Evolutionary conservation across 805 yeast genomes (phyloP), one percentile per base, ranked within the genome.

Genomic region (Blastobotrys peoriensis): DNA sequence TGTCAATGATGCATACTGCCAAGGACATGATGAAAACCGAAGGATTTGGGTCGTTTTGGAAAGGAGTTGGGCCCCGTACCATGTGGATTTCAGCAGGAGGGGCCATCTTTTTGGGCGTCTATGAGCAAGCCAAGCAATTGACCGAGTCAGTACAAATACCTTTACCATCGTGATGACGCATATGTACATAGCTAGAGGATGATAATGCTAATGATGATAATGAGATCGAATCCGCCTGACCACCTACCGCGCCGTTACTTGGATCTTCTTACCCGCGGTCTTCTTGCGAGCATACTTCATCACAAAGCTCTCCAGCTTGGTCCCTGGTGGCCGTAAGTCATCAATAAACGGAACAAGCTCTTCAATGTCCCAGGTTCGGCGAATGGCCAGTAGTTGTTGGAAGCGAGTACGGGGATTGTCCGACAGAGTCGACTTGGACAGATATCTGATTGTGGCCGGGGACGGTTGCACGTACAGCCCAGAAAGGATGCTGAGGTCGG

Each of bases 31-130:
- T 72, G n/a, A 60, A 58, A 17, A 88, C 84, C 45, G 96, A 88
- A 60, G 97, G 97, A 0, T 66, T 69, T 34, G 53, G 60, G 5
- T 87, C 83, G 0, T 87, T 93, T 53, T 75, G 78, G 60, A 75
- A 75, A 40, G 99, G 99, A 10, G 73, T 91, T 21, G 97, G 95
- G 0, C 98, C 99, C 3, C 74, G 99, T 62, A 89, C 97, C 0
- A 72, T 85, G 78, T 93, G 98, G 98, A 91, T 93, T 46, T 82
- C 95, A 66, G 93, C 95, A 3, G 99, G 99, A 17, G 99, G 99
- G 22, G 96, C 98, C 15, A 88, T 94, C 15, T 93, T 94, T 68
- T 69, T 93, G 45, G 99, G 99, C 3, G 86, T 86, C 44, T 93
- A 93, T 60, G 99, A 94, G 64, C 63, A 81, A 2, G 63, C 58